These are phyloP conservation scores for Xylona heveae DNA, from an alignment of 495 filamentous ascomycete genomes.

Conservation along the genomic window DNA sequence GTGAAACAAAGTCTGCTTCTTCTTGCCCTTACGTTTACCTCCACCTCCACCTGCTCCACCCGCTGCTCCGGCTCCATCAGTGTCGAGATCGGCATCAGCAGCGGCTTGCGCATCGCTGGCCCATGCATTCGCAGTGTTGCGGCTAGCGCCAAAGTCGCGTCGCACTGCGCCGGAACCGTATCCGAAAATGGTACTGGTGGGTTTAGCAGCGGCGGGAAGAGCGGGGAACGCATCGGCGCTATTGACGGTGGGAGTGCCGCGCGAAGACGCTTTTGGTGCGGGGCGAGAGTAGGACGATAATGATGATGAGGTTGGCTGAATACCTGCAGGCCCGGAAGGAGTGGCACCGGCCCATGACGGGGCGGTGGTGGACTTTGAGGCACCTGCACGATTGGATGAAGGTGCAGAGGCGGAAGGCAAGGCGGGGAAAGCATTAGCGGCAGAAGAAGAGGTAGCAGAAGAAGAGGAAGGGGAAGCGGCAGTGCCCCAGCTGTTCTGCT, in stretches of 20 bases:
- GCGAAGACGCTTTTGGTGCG: constrained; percentile 8
- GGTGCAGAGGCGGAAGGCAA: constrained; percentile 14
- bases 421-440: constrained; percentile 12
- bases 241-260: constrained; percentile 10
- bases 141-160: constrained; percentile 30
- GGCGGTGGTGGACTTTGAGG: constrained; percentile 22
- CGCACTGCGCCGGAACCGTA: constrained; percentile 51
- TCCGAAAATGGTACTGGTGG: constrained; percentile 49
- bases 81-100: constrained; percentile 9
- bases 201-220: constrained; percentile 57
- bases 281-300: constrained; percentile 10
- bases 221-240: constrained; percentile 52
- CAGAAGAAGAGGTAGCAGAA: constrained; percentile 6
- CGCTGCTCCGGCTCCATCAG: constrained; percentile 16
- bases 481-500: constrained; percentile 29
- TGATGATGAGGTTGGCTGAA: constrained; percentile 1
- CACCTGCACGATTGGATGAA: constrained; percentile 13
- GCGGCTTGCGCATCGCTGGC: constrained; percentile 5
- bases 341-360: constrained; percentile 27
- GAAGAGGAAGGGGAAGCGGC: constrained; percentile 19
- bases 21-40: constrained; percentile 56
- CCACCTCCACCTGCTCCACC: constrained; percentile 24
- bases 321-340: constrained; percentile 7
- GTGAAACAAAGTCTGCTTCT: constrained; percentile 56
- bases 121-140: constrained; percentile 5